Evolutionary conservation across 257 asterid genomes (phyloP), one percentile per base, ranked within the genome.

Genomic region (Echium plantagineum): DNA sequence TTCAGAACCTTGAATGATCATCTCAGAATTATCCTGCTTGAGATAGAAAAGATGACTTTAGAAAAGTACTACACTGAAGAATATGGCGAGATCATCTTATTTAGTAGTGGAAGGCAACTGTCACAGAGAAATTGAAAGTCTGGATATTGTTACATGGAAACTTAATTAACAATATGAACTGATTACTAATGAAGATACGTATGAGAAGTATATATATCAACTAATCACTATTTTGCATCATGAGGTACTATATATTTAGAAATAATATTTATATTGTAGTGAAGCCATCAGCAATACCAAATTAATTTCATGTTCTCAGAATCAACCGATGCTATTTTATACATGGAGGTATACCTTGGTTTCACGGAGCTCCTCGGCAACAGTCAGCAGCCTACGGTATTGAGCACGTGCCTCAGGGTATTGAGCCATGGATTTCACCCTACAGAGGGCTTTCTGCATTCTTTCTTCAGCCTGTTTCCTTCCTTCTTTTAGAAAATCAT

Each of bases 361-460:
- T 77, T 82, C 94, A 51, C 95, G 95, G 31, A 87, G 72, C 55
- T 71, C 95, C 74, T 91, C 93, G 57, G 95, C 83, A 64, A 90
- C 84, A 65, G 82, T 85, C 18, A 91, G 85, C 71, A 91, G 77
- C 77, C 98, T 82, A 18, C 94, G 90, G 77, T 89, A 89, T 72
- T 89, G 96, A 60, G 89, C 95, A 52, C 96, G 81, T 59, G 84
- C 96, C 80, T 89, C 96, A 6, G 96, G 90, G 62, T 89, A 72
- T 57, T 75, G 94, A 75, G 80, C 79, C 96, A 91, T 91, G 72
- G 96, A 91, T 69, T 85, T 84, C 62, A 91, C 98, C 78, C 98
- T 76, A 65, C 81, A 21, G 35, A 91, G 96, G 59, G 96, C 98
- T 73, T 87, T 91, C 30, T 83, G 78, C 86, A 78, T 70, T 81